phyloP scores from a whole-genome alignment of 345 rosid species.

The Limnanthes douglasii region DNA sequence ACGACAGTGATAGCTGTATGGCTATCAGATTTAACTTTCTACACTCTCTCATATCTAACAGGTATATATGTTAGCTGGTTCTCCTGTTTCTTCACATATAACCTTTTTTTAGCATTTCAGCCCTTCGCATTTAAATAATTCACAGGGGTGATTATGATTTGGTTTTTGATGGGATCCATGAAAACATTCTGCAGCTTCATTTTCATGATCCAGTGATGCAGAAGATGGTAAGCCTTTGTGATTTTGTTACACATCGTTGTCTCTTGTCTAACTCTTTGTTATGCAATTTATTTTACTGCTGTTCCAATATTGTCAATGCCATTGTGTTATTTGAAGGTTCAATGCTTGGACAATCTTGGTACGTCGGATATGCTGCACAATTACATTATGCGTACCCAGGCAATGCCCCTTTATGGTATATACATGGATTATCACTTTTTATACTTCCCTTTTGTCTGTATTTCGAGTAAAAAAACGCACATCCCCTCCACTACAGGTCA shows the following conservation, averaged over 20 bases:
- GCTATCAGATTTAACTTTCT: conserved; percentile 44
- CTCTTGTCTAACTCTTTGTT: too few species aligned
- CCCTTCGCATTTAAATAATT: conserved; percentile 11
- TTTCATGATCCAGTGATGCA: conserved; percentile 95
- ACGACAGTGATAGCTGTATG: conserved; percentile 12
- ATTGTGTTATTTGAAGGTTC: conserved; percentile 30
- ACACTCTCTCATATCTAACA: conserved; percentile 48
- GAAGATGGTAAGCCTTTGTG: conserved; percentile 70
- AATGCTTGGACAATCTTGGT: conserved; percentile 62
- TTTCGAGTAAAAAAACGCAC: too few species aligned
- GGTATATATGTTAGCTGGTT: conserved; percentile 24
- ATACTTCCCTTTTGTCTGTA: conserved; percentile 1
- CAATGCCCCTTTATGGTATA: conserved; percentile 63
- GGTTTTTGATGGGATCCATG: conserved; percentile 76
- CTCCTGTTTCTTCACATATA: conserved; percentile 1
- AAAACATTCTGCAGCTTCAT: conserved; percentile 70
- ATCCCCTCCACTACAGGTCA: conserved; percentile 38
- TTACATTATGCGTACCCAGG: conserved; percentile 53
- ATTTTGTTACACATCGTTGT: too few species aligned
- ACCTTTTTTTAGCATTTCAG: conserved; percentile 4
- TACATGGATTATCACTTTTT: conserved; percentile 2
- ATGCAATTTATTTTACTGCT: conserved; percentile 7
- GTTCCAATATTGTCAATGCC: conserved; percentile 10
- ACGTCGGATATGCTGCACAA: conserved; percentile 57
- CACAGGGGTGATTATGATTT: conserved; percentile 85